phyloP scores from a whole-genome alignment of 306 rosid species.

The Senna siamea region DNA sequence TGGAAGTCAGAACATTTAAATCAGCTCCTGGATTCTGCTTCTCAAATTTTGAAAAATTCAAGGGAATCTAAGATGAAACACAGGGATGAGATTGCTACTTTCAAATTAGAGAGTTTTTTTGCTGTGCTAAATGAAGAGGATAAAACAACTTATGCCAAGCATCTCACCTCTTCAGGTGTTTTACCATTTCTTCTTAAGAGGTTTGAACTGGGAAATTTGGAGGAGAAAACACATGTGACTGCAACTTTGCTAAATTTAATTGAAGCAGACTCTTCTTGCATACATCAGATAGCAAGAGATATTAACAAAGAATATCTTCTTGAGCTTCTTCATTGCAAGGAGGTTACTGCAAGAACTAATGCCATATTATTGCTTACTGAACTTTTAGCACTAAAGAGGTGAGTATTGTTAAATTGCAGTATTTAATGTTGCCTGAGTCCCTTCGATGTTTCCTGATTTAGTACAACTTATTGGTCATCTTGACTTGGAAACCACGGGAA shows the following conservation, averaged over 20 bases:
- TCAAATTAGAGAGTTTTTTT: conserved; percentile 57
- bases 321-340: conserved; percentile 66
- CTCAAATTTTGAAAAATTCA: conserved; percentile 45
- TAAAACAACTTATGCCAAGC: conserved; percentile 55
- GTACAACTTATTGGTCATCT: neutral
- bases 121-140: conserved; percentile 55
- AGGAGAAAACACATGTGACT: conserved; percentile 60
- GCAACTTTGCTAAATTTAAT: conserved; percentile 56
- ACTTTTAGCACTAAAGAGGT: conserved; percentile 67
- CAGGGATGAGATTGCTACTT: conserved; percentile 48
- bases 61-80: conserved; percentile 37
- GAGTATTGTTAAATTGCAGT: conserved; percentile 6
- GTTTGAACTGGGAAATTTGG: conserved; percentile 61
- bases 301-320: conserved; percentile 59
- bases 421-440: neutral
- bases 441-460: neutral
- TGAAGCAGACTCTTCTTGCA: conserved; percentile 59
- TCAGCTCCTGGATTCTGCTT: conserved; percentile 54
- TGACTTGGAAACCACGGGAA: neutral
- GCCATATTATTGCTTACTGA: conserved; percentile 62
- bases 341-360: conserved; percentile 50
- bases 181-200: conserved; percentile 60
- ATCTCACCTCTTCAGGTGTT: conserved; percentile 57
- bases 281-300: conserved; percentile 54
- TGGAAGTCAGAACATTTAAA: conserved; percentile 68